Conservation (phyloP, 2,329 filamentous ascomycete genomes). For the Fusarium marasasianum region DNA sequence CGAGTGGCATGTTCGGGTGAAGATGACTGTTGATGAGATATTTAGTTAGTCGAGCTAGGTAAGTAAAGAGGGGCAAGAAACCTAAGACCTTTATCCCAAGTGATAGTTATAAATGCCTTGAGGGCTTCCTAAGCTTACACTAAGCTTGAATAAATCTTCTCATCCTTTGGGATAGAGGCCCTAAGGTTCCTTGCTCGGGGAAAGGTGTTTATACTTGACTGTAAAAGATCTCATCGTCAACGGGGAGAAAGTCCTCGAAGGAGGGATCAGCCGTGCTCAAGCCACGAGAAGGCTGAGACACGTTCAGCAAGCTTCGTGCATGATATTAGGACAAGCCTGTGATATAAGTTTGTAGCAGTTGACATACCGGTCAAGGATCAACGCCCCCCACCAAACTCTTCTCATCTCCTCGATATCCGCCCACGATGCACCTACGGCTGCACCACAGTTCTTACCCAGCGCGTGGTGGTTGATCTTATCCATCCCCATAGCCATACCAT, state of each 20-base stretch:
- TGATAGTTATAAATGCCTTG: no score
- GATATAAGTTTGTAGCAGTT: neutral
- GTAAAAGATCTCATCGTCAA: neutral
- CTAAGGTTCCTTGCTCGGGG: neutral
- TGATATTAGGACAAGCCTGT: accelerated
- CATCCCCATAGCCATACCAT: neutral
- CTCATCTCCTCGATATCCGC: neutral
- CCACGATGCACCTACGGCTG: neutral
- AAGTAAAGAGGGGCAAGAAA: no score
- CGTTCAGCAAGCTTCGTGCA: neutral
- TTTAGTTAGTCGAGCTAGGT: accelerated
- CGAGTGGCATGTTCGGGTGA: neutral
- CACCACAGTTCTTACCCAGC: neutral
- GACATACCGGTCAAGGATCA: neutral
- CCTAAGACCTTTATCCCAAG: no score
- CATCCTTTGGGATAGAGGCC: accelerated
- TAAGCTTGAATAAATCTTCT: accelerated
- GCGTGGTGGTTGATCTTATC: neutral
- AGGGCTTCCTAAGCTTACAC: neutral
- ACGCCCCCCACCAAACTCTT: neutral
- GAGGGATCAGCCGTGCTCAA: neutral
- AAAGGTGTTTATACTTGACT: neutral
- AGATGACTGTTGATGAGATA: neutral
- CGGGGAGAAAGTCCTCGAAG: neutral
- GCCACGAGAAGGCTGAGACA: neutral